These are phyloP conservation scores for Kazachstania taianensis DNA, from an alignment of 805 yeast genomes.

Conservation along the genomic window DNA sequence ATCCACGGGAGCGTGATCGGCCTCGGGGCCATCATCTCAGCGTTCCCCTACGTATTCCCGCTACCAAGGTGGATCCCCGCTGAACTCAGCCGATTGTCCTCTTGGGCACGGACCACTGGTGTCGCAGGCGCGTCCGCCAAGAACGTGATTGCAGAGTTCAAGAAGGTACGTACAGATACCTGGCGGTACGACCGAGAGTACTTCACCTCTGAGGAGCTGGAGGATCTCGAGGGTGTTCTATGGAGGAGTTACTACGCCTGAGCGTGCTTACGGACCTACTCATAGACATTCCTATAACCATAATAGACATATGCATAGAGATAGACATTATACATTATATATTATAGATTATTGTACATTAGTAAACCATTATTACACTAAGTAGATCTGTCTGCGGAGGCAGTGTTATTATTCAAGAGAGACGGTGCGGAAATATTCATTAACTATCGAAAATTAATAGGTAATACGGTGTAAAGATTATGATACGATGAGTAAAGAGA, in stretches of 20 bases:
- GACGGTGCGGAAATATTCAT: too few species aligned
- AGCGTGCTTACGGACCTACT: too few species aligned
- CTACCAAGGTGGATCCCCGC: constrained; percentile 86
- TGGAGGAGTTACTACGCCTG: constrained; percentile 90
- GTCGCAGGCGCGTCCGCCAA: constrained; percentile 77
- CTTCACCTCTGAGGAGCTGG: constrained; percentile 74
- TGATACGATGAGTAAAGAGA: too few species aligned
- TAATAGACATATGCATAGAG: too few species aligned
- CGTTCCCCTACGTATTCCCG: constrained; percentile 86
- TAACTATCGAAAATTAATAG: too few species aligned
- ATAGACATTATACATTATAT: too few species aligned
- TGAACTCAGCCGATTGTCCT: constrained; percentile 59
- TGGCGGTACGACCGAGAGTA: constrained; percentile 84
- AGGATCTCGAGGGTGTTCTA: constrained; percentile 87
- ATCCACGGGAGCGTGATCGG: constrained; percentile 87
- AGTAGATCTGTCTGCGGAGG: too few species aligned
- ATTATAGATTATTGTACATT: too few species aligned
- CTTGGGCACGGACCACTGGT: constrained; percentile 69
- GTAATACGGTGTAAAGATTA: too few species aligned
- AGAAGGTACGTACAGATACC: constrained; percentile 86
- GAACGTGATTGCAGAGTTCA: constrained; percentile 69
- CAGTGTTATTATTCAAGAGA: too few species aligned
- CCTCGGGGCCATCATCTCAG: constrained; percentile 76
- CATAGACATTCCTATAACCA: too few species aligned
- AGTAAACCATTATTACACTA: too few species aligned